phyloP scores from a whole-genome alignment of 768 basidiomycete species.

The Termitomyces sp. region DNA sequence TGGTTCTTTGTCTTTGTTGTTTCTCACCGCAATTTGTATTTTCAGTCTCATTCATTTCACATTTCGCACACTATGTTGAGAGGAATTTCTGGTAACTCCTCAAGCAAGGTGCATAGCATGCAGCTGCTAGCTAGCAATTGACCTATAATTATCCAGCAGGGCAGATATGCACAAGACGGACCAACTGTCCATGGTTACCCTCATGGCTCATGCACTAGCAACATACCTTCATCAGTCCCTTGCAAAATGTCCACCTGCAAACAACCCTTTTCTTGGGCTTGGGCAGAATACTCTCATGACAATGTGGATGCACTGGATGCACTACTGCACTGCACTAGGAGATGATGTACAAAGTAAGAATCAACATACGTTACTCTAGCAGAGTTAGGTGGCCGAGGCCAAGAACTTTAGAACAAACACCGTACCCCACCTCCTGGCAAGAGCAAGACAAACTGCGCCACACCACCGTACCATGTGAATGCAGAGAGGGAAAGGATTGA shows the following conservation, averaged over 20 bases:
- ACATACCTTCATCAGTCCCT: constrained; percentile 48
- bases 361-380: constrained; percentile 50
- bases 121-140: neutral
- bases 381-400: constrained; percentile 55
- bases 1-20: neutral
- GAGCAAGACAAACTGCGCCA: too few relatives aligned
- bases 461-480: too few relatives aligned
- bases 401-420: too few relatives aligned
- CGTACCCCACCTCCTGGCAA: too few relatives aligned
- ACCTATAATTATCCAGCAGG: constrained; percentile 2
- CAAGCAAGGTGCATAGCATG: constrained; percentile 41
- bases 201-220: constrained; percentile 61
- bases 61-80: constrained; percentile 70
- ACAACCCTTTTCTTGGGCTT: constrained; percentile 16
- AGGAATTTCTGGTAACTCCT: constrained; percentile 45
- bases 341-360: too few relatives aligned
- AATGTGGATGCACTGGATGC: constrained; percentile 45
- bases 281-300: constrained; percentile 30
- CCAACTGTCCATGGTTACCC: constrained; percentile 64
- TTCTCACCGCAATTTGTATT: neutral
- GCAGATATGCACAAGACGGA: constrained; percentile 42
- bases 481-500: too few relatives aligned
- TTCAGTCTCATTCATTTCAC: constrained; percentile 52
- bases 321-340: too few relatives aligned
- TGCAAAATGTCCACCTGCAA: constrained; percentile 34